These are phyloP conservation scores for Acanthamoeba triangularis DNA, from an alignment of 208 protist genomes.

Conservation along the genomic window DNA sequence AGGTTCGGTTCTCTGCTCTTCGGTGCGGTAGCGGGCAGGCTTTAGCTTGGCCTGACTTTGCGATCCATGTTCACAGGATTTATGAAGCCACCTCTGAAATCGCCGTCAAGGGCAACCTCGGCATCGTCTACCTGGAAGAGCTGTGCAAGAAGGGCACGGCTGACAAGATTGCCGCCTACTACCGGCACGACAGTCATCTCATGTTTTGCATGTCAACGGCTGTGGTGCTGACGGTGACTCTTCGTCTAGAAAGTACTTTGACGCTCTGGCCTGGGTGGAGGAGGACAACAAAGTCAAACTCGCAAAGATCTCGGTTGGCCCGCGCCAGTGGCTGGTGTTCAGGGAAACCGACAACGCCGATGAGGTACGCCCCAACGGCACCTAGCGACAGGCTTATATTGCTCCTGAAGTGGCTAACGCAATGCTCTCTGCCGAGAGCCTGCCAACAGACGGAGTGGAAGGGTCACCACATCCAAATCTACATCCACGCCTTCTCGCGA, in stretches of 20 bases:
- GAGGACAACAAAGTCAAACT: slow-evolving; percentile 49
- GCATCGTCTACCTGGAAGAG: slow-evolving; percentile 47
- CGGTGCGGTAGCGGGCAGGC: neutral
- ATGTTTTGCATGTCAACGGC: neutral
- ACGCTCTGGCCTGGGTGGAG: neutral
- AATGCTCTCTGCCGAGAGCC: neutral
- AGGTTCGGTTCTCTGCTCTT: neutral
- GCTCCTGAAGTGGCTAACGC: neutral
- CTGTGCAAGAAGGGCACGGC: slow-evolving; percentile 1
- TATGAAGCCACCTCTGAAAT: neutral
- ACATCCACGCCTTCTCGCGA: neutral
- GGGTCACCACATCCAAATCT: slow-evolving; percentile 46
- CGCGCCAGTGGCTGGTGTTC: slow-evolving; percentile 17
- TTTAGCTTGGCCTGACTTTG: neutral
- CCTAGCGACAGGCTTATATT: neutral
- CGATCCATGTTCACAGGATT: neutral
- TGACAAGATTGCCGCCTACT: slow-evolving; percentile 1
- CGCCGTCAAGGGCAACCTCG: slow-evolving; percentile 7
- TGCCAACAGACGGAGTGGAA: slow-evolving; percentile 25
- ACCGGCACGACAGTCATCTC: neutral
- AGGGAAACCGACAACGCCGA: neutral
- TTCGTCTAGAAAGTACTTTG: slow-evolving; percentile 28
- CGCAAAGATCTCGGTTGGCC: slow-evolving; percentile 30
- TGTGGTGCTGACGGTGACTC: neutral
- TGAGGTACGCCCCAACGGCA: neutral